Percentiles rank a stretch among this genome's conserved stretches.
These are phyloP conservation scores for Gynochthodes officinalis DNA, from an alignment of 257 asterid species.

Conservation along the genomic window DNA sequence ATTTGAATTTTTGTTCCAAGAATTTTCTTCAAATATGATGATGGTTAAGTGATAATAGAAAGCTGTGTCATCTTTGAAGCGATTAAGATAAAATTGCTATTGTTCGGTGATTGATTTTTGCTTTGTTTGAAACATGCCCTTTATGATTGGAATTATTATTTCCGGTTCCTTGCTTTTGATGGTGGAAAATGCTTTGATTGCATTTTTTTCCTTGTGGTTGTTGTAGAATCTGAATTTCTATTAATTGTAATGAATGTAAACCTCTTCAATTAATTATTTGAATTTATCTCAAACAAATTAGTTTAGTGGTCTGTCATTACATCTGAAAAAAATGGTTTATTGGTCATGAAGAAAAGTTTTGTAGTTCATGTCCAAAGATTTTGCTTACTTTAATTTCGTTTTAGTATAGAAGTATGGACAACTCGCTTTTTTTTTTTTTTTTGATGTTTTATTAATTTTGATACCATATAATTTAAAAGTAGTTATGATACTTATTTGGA, in stretches of 20 bases:
- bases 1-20: neutral
- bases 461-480: too few relatives aligned
- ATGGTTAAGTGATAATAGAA: neutral
- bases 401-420: too few relatives aligned
- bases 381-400: too few relatives aligned
- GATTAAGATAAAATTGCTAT: neutral
- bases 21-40: neutral
- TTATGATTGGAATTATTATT: neutral
- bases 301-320: neutral
- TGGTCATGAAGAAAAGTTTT: too few relatives aligned
- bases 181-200: too few relatives aligned
- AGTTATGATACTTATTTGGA: too few relatives aligned
- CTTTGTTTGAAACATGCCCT: neutral
- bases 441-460: too few relatives aligned
- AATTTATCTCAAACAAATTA: neutral
- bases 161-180: neutral
- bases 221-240: neutral
- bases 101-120: neutral
- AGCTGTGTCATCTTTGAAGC: neutral
- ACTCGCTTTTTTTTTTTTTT: too few relatives aligned
- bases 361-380: too few relatives aligned
- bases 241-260: neutral
- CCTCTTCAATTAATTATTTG: neutral
- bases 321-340: too few relatives aligned
- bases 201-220: neutral